Conservation (phyloP, 768 basidiomycete genomes). For the Grammothele lineata region DNA sequence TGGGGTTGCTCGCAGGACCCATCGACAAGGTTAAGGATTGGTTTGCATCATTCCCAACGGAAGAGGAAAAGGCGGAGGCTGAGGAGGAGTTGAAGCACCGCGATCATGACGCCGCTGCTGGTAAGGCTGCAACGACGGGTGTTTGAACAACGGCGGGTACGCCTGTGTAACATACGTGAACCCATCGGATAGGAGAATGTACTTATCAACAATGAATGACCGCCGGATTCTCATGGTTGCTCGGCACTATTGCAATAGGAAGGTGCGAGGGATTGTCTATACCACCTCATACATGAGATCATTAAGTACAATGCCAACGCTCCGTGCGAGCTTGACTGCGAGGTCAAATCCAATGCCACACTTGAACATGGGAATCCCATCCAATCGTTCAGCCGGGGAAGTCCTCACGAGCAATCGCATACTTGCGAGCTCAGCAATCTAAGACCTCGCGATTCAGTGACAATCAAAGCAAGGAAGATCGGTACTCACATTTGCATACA, state of each 20-base stretch:
- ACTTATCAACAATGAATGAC: no score
- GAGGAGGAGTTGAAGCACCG: slow-evolving; percentile 30
- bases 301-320: slow-evolving; percentile 54
- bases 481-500: slow-evolving; percentile 51
- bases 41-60: slow-evolving; percentile 52
- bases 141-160: no score
- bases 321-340: slow-evolving; percentile 50
- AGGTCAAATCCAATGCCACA: slow-evolving; percentile 63
- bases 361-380: slow-evolving; percentile 70
- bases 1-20: slow-evolving; percentile 48
- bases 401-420: slow-evolving; percentile 66
- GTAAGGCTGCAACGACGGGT: slow-evolving; percentile 4
- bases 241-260: no score
- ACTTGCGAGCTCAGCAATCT: slow-evolving; percentile 66
- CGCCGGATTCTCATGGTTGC: no score
- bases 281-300: slow-evolving; percentile 64
- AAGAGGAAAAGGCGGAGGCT: slow-evolving; percentile 42
- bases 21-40: slow-evolving; percentile 56
- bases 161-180: no score
- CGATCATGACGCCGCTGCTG: slow-evolving; percentile 25
- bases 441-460: no score
- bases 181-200: no score
- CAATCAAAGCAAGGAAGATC: not conserved
- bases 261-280: no score
- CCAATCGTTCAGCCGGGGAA: slow-evolving; percentile 55